Base-by-base conservation (phyloP, 2,329 filamentous ascomycete species). In the Ascochyta fabae region DNA sequence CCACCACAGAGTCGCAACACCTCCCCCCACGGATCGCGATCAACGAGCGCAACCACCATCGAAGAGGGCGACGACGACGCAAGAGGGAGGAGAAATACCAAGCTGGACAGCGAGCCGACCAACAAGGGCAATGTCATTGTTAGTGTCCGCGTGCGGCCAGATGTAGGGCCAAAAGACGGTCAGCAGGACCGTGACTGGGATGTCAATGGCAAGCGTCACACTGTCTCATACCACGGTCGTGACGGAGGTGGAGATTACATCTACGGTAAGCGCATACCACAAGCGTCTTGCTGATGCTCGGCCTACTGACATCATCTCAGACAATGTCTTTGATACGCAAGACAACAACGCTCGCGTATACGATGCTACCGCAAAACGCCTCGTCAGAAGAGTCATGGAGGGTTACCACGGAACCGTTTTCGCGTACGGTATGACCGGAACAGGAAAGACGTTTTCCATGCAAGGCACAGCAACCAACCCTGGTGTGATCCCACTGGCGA, bases 381-480 rank as follows among this genome's bases (percentile, higher is more conserved):
- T 99, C 47, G 95, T 99, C 42, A 89, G 95, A 65, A 85, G 95
- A 68, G 95, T 99, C 45, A 99, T 99, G 95, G 95, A 99, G 80
- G 95, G 95, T 38, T 99, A 98, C 74, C 94, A 98, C 70, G 95
- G 94, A 56, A 99, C 95, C 1, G 95, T 99, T 23, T 98, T 99
- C 74, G 94, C 94, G 16, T 99, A 99, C 75, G 95, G 95, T 71
- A 98, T 98, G 93, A 99, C 95, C 4, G 95, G 95, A 59, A 98
- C 95, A 0, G 95, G 95, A 65, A 99, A 99, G 80, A 99, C 95
- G 0, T 99, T 98, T 75, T 98, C 94, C 35, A 99, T 99, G 95
- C 95, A 99, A 80, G 95, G 95, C 66, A 99, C 95, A 10, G 92
- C 93, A 41, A 91, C 91, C 3, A 96, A 92, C 35, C 95, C 95